phyloP scores from a whole-genome alignment of 768 basidiomycete genomes.

The Hydnomerulius pinastri region DNA sequence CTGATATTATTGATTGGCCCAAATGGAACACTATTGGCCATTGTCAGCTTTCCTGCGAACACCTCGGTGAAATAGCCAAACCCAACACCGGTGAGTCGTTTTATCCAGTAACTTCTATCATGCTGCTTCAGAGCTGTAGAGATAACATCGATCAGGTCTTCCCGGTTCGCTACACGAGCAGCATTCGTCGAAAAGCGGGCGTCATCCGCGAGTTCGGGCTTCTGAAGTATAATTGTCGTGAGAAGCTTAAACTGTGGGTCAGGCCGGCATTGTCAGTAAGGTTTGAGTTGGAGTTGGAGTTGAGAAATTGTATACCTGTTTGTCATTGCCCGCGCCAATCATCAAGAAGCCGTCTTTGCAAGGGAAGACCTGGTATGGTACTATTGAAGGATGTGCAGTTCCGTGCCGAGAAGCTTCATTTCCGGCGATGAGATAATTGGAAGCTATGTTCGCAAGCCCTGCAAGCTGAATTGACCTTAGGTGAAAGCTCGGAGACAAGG shows the following conservation, averaged over 20 bases:
- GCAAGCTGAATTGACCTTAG: constrained; percentile 59
- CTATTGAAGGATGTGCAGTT: constrained; percentile 93
- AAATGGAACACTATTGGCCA: constrained; percentile 63
- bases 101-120: constrained; percentile 73
- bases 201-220: constrained; percentile 60
- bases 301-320: constrained; percentile 53
- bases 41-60: constrained; percentile 11
- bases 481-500: constrained; percentile 1
- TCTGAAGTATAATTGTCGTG: constrained; percentile 59
- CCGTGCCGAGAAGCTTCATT: constrained; percentile 83
- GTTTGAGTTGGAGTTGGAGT: background rate
- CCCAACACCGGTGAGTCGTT: constrained; percentile 76
- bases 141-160: constrained; percentile 68
- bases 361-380: constrained; percentile 89
- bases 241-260: constrained; percentile 66
- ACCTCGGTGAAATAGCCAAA: constrained; percentile 37
- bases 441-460: constrained; percentile 88
- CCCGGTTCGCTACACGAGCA: constrained; percentile 74
- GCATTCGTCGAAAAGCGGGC: constrained; percentile 72
- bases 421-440: constrained; percentile 88
- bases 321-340: constrained; percentile 92
- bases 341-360: constrained; percentile 88
- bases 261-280: constrained; percentile 10
- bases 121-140: constrained; percentile 56
- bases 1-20: constrained; percentile 92